phyloP scores from a whole-genome alignment of 2,329 filamentous ascomycete species.

The Sporothrix inflata region DNA sequence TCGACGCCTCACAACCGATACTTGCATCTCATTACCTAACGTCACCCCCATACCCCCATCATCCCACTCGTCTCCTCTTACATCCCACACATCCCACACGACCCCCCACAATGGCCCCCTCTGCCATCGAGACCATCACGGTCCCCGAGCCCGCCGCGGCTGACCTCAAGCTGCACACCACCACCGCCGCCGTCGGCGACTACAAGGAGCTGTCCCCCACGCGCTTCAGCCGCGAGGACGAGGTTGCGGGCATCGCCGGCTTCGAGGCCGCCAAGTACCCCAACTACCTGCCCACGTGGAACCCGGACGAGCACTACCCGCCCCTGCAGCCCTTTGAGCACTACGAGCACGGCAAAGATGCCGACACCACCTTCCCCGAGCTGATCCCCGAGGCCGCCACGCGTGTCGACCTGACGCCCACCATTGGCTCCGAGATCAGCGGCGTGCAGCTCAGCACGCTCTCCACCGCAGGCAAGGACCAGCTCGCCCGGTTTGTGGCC shows the following conservation, averaged over 20 bases:
- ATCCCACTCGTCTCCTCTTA: background rate
- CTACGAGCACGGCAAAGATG: slow-evolving; percentile 70
- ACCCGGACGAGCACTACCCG: slow-evolving; percentile 60
- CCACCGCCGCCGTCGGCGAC: slow-evolving; percentile 42
- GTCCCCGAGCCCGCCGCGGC: slow-evolving; percentile 31
- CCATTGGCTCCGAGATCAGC: slow-evolving; percentile 68
- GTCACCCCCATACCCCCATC: background rate
- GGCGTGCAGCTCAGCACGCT: slow-evolving; percentile 69
- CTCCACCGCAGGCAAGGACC: slow-evolving; percentile 65
- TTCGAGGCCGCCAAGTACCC: slow-evolving; percentile 51
- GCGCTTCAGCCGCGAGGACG: slow-evolving; percentile 31
- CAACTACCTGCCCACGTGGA: slow-evolving; percentile 68
- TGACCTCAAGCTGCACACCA: slow-evolving; percentile 41
- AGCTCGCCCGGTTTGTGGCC: slow-evolving; percentile 69
- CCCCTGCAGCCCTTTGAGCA: slow-evolving; percentile 68
- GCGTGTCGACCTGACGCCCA: slow-evolving; percentile 65
- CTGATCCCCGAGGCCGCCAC: slow-evolving; percentile 55
- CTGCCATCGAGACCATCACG: slow-evolving; percentile 34
- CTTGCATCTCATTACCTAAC: background rate
- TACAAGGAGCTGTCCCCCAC: slow-evolving; percentile 37
- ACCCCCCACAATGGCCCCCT: slow-evolving; percentile 29
- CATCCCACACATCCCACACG: background rate
- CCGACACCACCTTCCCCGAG: slow-evolving; percentile 65
- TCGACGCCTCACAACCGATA: background rate
- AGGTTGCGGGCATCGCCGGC: slow-evolving; percentile 33